A percentile compares a stretch with the other conserved stretches of the same genome.
Evolutionary conservation across 1,284 basidiomycete genomes (phyloP).

Genomic region (Thelephora terrestris): DNA sequence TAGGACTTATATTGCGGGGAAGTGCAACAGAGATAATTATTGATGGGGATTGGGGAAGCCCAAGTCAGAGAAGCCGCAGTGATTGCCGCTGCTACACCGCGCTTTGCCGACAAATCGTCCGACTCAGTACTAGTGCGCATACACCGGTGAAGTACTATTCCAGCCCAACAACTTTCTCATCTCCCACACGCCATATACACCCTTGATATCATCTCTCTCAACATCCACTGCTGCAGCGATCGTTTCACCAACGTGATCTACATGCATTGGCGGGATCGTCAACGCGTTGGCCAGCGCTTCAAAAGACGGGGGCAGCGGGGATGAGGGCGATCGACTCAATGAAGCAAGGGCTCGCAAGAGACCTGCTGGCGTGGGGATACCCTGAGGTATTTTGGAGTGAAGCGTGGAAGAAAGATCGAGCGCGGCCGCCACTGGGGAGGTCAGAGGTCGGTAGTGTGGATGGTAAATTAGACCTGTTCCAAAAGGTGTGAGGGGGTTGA

Average conservation of each 20-base stretch:
- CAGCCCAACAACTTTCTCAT: slow-evolving; percentile 74
- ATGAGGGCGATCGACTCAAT: slow-evolving; percentile 21
- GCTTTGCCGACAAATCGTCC: not conserved
- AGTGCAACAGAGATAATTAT: not conserved
- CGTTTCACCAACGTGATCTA: slow-evolving; percentile 90
- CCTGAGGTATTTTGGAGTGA: slow-evolving; percentile 44
- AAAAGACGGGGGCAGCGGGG: slow-evolving; percentile 26
- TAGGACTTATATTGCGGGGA: not conserved
- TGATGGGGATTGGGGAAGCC: not conserved
- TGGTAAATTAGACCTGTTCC: slow-evolving; percentile 88
- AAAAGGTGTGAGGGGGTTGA: not conserved
- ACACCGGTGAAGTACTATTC: slow-evolving; percentile 26
- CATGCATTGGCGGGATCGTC: slow-evolving; percentile 83
- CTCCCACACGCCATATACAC: slow-evolving; percentile 63
- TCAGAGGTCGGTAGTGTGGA: slow-evolving; percentile 82
- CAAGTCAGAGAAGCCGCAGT: not conserved
- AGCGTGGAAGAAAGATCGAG: slow-evolving; percentile 71
- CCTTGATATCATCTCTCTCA: slow-evolving; percentile 37
- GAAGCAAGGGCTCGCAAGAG: slow-evolving; percentile 35
- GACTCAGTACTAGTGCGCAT: not conserved
- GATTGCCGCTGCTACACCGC: not conserved
- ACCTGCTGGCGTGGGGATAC: slow-evolving; percentile 55
- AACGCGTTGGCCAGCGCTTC: slow-evolving; percentile 71
- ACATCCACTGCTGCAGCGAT: slow-evolving; percentile 43
- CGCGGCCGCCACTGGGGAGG: slow-evolving; percentile 78